phyloP scores from a whole-genome alignment of 768 basidiomycete species.

The Leccinum obscurum region DNA sequence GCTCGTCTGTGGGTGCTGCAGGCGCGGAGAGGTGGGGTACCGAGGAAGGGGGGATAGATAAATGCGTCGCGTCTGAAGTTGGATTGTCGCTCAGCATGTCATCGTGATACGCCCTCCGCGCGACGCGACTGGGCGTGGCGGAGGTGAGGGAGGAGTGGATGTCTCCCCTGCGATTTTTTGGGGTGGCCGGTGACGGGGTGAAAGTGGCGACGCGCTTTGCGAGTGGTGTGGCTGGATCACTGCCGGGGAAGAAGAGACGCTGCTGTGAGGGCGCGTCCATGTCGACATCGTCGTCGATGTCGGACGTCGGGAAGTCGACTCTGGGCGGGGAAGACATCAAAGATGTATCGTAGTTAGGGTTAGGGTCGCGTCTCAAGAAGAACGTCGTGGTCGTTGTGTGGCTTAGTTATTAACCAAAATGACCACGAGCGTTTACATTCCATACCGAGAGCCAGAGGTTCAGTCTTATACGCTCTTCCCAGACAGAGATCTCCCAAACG shows the following conservation, averaged over 20 bases:
- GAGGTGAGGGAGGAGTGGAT: slow-evolving; percentile 36
- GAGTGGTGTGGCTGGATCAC: slow-evolving; percentile 46
- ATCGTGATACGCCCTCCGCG: slow-evolving; percentile 22
- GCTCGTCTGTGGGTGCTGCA: slow-evolving; percentile 63
- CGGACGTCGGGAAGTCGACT: slow-evolving; percentile 65
- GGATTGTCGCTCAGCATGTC: slow-evolving; percentile 36
- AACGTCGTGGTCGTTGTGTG: neutral
- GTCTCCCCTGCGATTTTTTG: slow-evolving; percentile 40
- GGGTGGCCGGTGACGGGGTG: slow-evolving; percentile 38
- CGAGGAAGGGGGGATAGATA: slow-evolving; percentile 59
- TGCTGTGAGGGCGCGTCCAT: slow-evolving; percentile 41
- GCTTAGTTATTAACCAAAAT: slow-evolving; percentile 12
- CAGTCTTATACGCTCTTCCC: slow-evolving; percentile 30
- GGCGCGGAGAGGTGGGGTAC: slow-evolving; percentile 59
- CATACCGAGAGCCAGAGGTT: slow-evolving; percentile 19
- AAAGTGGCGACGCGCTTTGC: slow-evolving; percentile 35
- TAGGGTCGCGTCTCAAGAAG: neutral
- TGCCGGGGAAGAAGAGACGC: slow-evolving; percentile 34
- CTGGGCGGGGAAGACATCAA: slow-evolving; percentile 65
- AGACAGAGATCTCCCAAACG: slow-evolving; percentile 31
- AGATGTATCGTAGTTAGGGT: neutral
- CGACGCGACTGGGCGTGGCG: slow-evolving; percentile 26
- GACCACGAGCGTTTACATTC: slow-evolving; percentile 32
- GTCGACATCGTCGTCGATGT: slow-evolving; percentile 52
- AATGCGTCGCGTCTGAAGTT: slow-evolving; percentile 58